Percentiles rank a stretch among this genome's conserved stretches.
These are phyloP conservation scores for Diaporthe longicolla DNA, from an alignment of 2,329 filamentous ascomycete genomes.

Conservation along the genomic window DNA sequence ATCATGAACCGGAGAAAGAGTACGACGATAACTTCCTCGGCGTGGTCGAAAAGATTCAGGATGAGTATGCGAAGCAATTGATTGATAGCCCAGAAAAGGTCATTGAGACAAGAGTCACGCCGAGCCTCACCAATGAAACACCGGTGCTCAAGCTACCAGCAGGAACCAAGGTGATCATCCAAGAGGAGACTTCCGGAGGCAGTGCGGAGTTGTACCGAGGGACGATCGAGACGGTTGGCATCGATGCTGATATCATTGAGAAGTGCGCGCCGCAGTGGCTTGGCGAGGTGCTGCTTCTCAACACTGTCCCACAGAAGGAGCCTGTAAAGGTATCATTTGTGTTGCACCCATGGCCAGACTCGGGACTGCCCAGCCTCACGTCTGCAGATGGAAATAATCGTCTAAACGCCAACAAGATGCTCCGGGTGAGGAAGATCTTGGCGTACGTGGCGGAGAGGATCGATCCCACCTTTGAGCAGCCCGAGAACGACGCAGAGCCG, in stretches of 20 bases:
- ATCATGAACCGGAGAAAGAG: slow-evolving; percentile 72
- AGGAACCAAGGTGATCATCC: slow-evolving; percentile 77
- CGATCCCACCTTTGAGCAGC: slow-evolving; percentile 65
- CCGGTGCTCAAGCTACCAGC: slow-evolving; percentile 81
- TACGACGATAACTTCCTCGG: slow-evolving; percentile 83
- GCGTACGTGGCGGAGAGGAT: slow-evolving; percentile 94
- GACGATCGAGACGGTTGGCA: slow-evolving; percentile 82
- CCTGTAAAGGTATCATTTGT: slow-evolving; percentile 96
- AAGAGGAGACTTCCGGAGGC: slow-evolving; percentile 77
- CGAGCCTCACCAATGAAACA: slow-evolving; percentile 80
- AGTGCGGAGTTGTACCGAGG: slow-evolving; percentile 92
- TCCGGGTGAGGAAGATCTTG: slow-evolving; percentile 94
- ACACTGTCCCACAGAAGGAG: slow-evolving; percentile 88
- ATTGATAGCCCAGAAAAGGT: slow-evolving; percentile 66
- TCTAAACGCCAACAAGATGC: slow-evolving; percentile 96
- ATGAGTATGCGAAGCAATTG: slow-evolving; percentile 79
- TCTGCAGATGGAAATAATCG: slow-evolving; percentile 86
- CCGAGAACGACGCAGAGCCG: slow-evolving; percentile 66
- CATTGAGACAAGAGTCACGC: slow-evolving; percentile 75
- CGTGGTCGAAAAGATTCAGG: slow-evolving; percentile 78
- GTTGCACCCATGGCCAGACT: slow-evolving; percentile 83
- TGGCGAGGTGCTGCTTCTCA: slow-evolving; percentile 87
- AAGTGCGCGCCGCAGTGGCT: slow-evolving; percentile 92
- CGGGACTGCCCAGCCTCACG: slow-evolving; percentile 78
- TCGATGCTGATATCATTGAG: slow-evolving; percentile 87